phyloP scores from a whole-genome alignment of 331 rosid species.

The Rosa hybrid region DNA sequence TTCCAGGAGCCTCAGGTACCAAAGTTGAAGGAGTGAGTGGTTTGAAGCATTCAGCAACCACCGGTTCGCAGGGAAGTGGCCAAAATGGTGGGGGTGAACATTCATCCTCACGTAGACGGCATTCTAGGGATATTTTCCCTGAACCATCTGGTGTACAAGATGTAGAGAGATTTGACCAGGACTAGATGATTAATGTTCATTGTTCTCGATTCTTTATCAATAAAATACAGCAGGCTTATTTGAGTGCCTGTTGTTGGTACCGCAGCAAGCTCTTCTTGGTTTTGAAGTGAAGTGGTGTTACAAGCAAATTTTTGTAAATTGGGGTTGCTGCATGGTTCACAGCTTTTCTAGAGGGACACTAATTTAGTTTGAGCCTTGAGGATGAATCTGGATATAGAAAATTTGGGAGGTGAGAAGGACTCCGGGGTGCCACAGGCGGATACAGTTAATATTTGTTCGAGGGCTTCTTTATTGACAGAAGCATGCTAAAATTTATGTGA shows the following conservation, averaged over 20 bases:
- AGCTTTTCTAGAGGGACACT: conserved; percentile 10
- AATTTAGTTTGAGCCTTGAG: conserved; percentile 17
- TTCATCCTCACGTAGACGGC: conserved; percentile 70
- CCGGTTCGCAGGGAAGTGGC: conserved; percentile 69
- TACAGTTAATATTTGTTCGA: conserved; percentile 42
- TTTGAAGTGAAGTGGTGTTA: conserved; percentile 24
- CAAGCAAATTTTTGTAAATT: conserved; percentile 35
- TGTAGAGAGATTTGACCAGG: conserved; percentile 53
- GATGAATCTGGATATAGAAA: conserved; percentile 32
- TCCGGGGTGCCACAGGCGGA: conserved; percentile 40
- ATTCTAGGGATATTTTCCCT: conserved; percentile 72
- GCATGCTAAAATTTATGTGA: conserved; percentile 54
- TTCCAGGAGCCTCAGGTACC: conserved; percentile 53
- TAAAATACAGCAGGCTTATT: conserved; percentile 45
- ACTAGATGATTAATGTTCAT: conserved; percentile 34
- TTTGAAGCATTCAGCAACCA: conserved; percentile 70
- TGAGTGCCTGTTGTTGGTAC: conserved; percentile 38
- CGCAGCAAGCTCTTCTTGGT: conserved; percentile 30
- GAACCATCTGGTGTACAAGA: conserved; percentile 75
- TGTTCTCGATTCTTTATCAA: conserved; percentile 53
- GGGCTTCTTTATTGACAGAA: conserved; percentile 48
- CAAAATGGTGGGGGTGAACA: conserved; percentile 54
- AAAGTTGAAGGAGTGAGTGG: conserved; percentile 64
- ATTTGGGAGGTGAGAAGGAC: conserved; percentile 26
- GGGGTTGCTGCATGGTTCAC: conserved; percentile 29